Base-by-base conservation (phyloP, 345 rosid genomes). In the Conringia planisiliqua region DNA sequence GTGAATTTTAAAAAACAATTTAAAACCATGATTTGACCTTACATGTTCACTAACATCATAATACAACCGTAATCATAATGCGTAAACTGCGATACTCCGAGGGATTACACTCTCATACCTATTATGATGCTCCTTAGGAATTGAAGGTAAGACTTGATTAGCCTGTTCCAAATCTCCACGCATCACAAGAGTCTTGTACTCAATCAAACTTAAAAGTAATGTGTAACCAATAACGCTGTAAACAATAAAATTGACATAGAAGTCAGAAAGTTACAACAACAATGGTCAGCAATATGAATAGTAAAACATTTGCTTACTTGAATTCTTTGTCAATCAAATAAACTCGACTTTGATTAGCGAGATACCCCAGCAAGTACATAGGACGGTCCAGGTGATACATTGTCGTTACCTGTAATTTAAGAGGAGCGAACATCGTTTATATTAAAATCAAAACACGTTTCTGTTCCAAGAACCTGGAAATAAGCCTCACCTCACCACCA, bases 321-420 rank as follows among this genome's bases (percentile, higher is more conserved):
- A 94, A 94, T 82, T 94, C 98, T 80, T 94, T 94, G 90, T 91
- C 98, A 63, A 94, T 89, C 38, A 94, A 80, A 83, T 88, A 94
- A 68, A 94, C 98, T 60, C 98, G 88, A 79, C 98, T 94, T 83
- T 94, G 97, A 82, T 82, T 85, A 5, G 95, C 96, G 35, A 94
- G 93, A 81, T 94, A 94, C 10, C 97, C 97, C 86, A 94, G 79
- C 84, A 94, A 85, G 85, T 94, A 94, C 97, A 94, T 94, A 35
- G 98, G 98, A 13, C 97, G 96, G 81, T 94, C 98, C 88, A 94
- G 83, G 82, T 94, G 98, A 78, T 73, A 91, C 98, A 94, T 88
- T 20, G 98, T 94, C n/a, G 97, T 91, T 48, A 94, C 95, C 98
- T 94, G 81, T 50, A 78, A 62, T 48, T 26, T 46, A 5, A 57